Conservation (phyloP, 331 rosid genomes). For the Acacia pycnantha region DNA sequence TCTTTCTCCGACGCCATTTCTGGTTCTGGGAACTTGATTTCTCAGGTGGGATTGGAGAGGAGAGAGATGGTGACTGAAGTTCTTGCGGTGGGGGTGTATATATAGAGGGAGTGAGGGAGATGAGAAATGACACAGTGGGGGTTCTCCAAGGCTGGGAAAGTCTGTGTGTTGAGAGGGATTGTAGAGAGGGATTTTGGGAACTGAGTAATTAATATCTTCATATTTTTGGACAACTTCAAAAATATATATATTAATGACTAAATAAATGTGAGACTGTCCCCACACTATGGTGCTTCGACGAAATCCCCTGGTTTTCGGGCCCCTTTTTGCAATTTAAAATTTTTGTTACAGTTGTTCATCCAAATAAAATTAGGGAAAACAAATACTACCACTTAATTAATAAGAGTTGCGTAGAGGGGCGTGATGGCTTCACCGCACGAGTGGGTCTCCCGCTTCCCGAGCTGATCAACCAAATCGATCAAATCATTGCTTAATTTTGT, state of each 20-base stretch:
- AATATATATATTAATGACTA: not conserved
- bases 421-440: constrained; percentile 71
- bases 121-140: constrained; percentile 30
- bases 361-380: not conserved
- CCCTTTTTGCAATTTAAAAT: constrained; percentile 47
- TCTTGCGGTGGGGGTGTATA: constrained; percentile 9
- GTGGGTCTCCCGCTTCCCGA: constrained; percentile 47
- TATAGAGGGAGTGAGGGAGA: not conserved
- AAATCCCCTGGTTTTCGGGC: constrained; percentile 42
- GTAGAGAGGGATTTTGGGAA: constrained; percentile 54
- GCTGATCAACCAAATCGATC: constrained; percentile 44
- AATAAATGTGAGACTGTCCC: not conserved
- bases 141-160: constrained; percentile 60
- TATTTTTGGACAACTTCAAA: constrained; percentile 32
- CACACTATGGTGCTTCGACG: constrained; percentile 15
- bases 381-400: not conserved
- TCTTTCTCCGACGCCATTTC: constrained; percentile 64
- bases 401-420: constrained; percentile 27
- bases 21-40: not conserved
- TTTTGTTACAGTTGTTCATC: constrained; percentile 23
- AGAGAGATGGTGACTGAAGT: constrained; percentile 21
- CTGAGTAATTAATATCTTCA: constrained; percentile 35
- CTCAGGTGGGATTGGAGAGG: constrained; percentile 27
- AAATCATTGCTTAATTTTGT: constrained; percentile 20
- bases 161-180: constrained; percentile 54